These are phyloP conservation scores for Boletus rubroflammeus DNA, from an alignment of 768 basidiomycete genomes.

Conservation along the genomic window DNA sequence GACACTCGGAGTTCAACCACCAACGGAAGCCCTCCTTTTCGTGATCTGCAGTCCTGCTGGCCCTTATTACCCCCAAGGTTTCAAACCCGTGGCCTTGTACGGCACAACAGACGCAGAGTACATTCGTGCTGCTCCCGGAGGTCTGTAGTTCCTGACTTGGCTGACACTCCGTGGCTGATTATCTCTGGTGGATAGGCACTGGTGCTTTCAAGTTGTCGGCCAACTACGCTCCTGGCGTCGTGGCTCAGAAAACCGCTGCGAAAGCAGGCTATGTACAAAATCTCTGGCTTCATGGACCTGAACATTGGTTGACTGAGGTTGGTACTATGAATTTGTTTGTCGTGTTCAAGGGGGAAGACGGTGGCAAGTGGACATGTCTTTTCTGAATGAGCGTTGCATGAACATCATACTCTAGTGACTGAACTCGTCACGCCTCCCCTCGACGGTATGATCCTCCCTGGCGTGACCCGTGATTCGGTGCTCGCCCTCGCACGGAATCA, in stretches of 20 bases:
- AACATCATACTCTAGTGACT: constrained; percentile 29
- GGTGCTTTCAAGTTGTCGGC: constrained; percentile 86
- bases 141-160: constrained; percentile 30
- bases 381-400: neutral
- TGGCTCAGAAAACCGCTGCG: constrained; percentile 78
- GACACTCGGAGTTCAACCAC: constrained; percentile 48
- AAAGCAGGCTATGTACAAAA: constrained; percentile 81
- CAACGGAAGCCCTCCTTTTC: constrained; percentile 66
- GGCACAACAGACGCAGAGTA: constrained; percentile 66
- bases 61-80: constrained; percentile 81
- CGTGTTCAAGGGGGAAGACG: constrained; percentile 68
- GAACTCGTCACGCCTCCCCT: constrained; percentile 67
- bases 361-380: constrained; percentile 39
- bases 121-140: constrained; percentile 83
- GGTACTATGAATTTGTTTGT: constrained; percentile 94
- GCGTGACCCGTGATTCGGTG: constrained; percentile 59
- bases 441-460: constrained; percentile 64
- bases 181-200: constrained; percentile 47
- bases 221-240: constrained; percentile 85
- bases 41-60: constrained; percentile 64
- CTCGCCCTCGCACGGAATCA: constrained; percentile 54
- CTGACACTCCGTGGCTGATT: constrained; percentile 6
- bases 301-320: constrained; percentile 56
- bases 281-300: constrained; percentile 79
- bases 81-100: constrained; percentile 87